Percentiles rank a stretch among this genome's conserved stretches.
These are phyloP conservation scores for Tetraselmis striata DNA, from an alignment of 139 green algal genomes.

Conservation along the genomic window DNA sequence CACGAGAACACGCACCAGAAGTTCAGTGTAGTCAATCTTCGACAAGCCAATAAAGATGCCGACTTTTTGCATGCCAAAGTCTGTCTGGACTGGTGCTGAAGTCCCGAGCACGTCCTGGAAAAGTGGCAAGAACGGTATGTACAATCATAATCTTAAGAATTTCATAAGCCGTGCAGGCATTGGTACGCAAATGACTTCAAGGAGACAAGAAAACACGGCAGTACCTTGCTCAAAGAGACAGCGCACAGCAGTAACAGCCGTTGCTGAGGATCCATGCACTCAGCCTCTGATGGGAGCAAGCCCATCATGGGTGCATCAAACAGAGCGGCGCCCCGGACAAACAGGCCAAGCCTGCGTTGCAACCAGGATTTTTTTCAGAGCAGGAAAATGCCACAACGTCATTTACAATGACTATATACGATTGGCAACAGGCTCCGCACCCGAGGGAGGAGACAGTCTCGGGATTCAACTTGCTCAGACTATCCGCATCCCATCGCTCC, in stretches of 20 bases:
- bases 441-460: not conserved
- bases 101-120: no score
- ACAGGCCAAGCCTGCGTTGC: slow-evolving; percentile 37
- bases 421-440: no score
- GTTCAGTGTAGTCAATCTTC: not conserved
- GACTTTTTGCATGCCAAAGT: not conserved
- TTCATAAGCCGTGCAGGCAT: no score
- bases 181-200: no score
- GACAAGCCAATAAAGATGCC: not conserved
- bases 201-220: no score
- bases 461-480: not conserved
- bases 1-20: no score
- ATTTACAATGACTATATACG: no score
- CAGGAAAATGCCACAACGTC: slow-evolving; percentile 70
- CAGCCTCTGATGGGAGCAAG: slow-evolving; percentile 46
- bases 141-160: no score
- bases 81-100: no score
- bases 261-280: slow-evolving; percentile 76
- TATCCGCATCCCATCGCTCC: not conserved
- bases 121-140: no score
- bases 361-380: no score
- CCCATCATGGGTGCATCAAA: slow-evolving; percentile 51
- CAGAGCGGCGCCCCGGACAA: slow-evolving; percentile 28
- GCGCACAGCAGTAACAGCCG: slow-evolving; percentile 49
- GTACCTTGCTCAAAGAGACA: no score